Evolutionary conservation across 2,329 filamentous ascomycete species (phyloP).

Genomic region (Alternaria gansuensis): DNA sequence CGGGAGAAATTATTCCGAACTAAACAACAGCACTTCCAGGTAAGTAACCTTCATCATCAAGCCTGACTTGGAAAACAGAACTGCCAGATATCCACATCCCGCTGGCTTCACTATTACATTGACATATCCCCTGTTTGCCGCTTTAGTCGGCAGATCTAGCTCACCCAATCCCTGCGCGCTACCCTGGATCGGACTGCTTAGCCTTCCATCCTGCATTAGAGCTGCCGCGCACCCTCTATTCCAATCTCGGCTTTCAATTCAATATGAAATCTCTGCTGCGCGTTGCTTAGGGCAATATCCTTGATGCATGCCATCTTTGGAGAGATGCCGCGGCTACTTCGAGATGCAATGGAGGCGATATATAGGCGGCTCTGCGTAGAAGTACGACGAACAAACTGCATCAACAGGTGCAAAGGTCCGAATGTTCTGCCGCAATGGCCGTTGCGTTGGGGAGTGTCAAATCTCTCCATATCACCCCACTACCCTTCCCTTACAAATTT

Average conservation of each 20-base stretch:
- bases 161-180: conserved; percentile 22
- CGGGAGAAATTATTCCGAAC: conserved; percentile 23
- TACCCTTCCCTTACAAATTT: neutral
- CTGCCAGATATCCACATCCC: conserved; percentile 13
- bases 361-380: conserved; percentile 32
- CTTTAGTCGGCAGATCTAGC: conserved; percentile 33
- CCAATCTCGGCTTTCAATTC: conserved; percentile 41
- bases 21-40: conserved; percentile 29
- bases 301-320: conserved; percentile 31
- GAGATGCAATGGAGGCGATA: conserved; percentile 25
- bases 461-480: neutral
- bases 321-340: conserved; percentile 17
- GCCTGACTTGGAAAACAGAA: conserved; percentile 25
- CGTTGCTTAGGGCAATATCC: conserved; percentile 19
- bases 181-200: conserved; percentile 28
- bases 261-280: conserved; percentile 29
- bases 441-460: neutral
- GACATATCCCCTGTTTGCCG: conserved; percentile 20
- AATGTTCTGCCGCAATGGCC: conserved; percentile 9
- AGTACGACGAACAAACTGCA: neutral
- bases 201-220: conserved; percentile 34
- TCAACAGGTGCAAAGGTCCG: neutral
- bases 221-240: conserved; percentile 44
- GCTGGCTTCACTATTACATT: conserved; percentile 17
- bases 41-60: conserved; percentile 39